Percentiles rank a stretch among this genome's conserved stretches.
Evolutionary conservation across 495 filamentous ascomycete species (phyloP).

Genomic region (Hypoxylon intermedium): DNA sequence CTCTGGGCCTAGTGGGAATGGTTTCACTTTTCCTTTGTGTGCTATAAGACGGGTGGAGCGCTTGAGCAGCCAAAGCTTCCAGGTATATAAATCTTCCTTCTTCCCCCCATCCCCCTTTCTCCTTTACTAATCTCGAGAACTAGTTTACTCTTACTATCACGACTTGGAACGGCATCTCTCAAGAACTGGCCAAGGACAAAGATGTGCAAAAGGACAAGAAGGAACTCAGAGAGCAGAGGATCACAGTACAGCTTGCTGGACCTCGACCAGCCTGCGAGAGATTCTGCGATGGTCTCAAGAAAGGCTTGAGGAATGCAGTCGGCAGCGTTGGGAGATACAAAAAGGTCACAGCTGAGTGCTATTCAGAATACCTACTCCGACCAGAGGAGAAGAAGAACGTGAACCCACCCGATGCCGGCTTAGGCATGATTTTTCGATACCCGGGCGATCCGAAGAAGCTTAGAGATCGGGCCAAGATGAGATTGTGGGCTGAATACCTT

Average conservation of each 20-base stretch:
- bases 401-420: slow-evolving; percentile 82
- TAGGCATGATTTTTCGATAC: slow-evolving; percentile 93
- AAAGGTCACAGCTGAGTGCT: slow-evolving; percentile 78
- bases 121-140: slow-evolving; percentile 6
- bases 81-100: slow-evolving; percentile 45
- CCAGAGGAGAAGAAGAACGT: slow-evolving; percentile 63
- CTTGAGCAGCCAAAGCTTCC: slow-evolving; percentile 84
- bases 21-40: slow-evolving; percentile 94
- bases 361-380: slow-evolving; percentile 88
- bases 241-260: slow-evolving; percentile 88
- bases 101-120: neutral
- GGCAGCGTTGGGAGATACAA: slow-evolving; percentile 85
- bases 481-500: slow-evolving; percentile 94
- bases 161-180: slow-evolving; percentile 85
- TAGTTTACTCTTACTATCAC: slow-evolving; percentile 92
- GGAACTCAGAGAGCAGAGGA: slow-evolving; percentile 70
- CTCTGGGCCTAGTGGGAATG: slow-evolving; percentile 93
- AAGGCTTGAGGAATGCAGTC: slow-evolving; percentile 81
- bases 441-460: slow-evolving; percentile 96
- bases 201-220: slow-evolving; percentile 57
- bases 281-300: slow-evolving; percentile 95
- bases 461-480: slow-evolving; percentile 94
- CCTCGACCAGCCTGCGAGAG: slow-evolving; percentile 88
- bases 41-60: slow-evolving; percentile 90
- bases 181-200: slow-evolving; percentile 56